phyloP scores from a whole-genome alignment of 2,329 filamentous ascomycete genomes.

The Xylariaceae sp. region DNA sequence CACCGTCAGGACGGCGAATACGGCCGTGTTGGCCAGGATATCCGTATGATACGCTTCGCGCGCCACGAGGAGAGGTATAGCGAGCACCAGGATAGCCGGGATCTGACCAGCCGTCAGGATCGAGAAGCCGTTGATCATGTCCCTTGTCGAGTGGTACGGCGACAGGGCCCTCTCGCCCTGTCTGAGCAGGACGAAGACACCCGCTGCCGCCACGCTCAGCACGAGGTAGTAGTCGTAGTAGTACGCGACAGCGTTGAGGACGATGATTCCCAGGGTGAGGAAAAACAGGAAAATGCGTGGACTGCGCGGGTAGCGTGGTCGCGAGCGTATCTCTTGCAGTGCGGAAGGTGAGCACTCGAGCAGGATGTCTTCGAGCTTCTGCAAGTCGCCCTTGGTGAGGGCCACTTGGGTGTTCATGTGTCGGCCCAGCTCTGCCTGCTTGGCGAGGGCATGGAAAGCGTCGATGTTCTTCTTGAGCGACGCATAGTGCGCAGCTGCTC shows the following conservation, averaged over 20 bases:
- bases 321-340: constrained; percentile 3
- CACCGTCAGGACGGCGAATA: constrained; percentile 7
- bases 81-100: constrained; percentile 7
- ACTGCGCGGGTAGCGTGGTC: constrained; percentile 7
- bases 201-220: constrained; percentile 8
- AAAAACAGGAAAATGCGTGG: constrained; percentile 10
- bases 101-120: constrained; percentile 9
- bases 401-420: constrained; percentile 7
- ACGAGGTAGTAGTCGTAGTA: constrained; percentile 13
- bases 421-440: constrained; percentile 6
- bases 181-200: constrained; percentile 8
- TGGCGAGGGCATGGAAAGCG: constrained; percentile 7
- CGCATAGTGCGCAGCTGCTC: constrained; percentile 6
- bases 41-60: constrained; percentile 7
- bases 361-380: constrained; percentile 9
- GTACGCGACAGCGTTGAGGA: constrained; percentile 9
- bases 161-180: constrained; percentile 10
- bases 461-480: constrained; percentile 7
- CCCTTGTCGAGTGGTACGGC: constrained; percentile 10
- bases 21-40: constrained; percentile 4
- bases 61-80: constrained; percentile 6
- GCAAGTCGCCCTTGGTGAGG: constrained; percentile 8
- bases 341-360: constrained; percentile 7
- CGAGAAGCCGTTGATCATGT: constrained; percentile 11
- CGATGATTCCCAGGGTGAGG: constrained; percentile 9